Conservation (phyloP, 2,329 filamentous ascomycete species). For the Botrytis squamosa region DNA sequence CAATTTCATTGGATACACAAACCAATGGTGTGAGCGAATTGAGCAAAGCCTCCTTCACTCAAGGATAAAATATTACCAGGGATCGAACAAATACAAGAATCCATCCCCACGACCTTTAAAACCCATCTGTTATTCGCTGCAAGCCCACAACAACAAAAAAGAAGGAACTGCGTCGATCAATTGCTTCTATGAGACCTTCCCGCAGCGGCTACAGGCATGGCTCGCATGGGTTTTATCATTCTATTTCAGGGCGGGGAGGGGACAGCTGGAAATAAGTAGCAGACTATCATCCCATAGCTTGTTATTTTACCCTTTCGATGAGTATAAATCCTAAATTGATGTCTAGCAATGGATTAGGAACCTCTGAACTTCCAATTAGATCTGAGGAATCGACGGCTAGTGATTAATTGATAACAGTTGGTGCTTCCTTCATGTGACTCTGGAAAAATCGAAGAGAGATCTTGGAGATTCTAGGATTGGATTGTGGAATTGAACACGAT, state of each 20-base stretch:
- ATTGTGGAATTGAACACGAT: background rate
- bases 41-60: background rate
- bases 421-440: background rate
- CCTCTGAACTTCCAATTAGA: background rate
- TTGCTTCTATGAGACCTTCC: background rate
- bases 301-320: background rate
- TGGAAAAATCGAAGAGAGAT: background rate
- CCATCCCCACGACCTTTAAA: background rate
- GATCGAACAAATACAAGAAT: background rate
- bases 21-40: background rate
- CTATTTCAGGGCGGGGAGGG: background rate
- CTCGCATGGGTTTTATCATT: background rate
- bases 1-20: background rate
- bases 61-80: background rate
- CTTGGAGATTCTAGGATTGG: background rate
- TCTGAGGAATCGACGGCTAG: background rate
- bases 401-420: slow-evolving; percentile 3
- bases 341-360: background rate
- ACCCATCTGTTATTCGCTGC: background rate
- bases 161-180: background rate
- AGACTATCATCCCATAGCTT: background rate
- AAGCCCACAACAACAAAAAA: background rate
- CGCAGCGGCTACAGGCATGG: slow-evolving; percentile 4
- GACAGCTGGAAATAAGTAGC: background rate
- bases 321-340: background rate